phyloP scores from a whole-genome alignment of 225 moss, liverwort and hornwort species.

The Marchantia polymorpha region DNA sequence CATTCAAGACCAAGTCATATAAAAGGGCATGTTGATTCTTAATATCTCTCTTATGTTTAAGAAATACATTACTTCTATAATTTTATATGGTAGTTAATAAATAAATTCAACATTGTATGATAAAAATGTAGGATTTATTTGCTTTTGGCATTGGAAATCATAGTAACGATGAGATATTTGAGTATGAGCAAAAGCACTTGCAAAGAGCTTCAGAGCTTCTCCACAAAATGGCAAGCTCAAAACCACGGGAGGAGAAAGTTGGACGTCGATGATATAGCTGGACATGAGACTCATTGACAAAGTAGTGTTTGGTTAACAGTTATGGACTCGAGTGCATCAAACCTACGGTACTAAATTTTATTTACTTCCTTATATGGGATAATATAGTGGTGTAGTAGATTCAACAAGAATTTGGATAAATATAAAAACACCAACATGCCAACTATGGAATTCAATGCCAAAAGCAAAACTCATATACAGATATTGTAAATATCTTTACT shows the following conservation, averaged over 20 bases:
- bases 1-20: too few species aligned
- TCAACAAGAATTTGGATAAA: neutral
- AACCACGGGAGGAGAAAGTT: constrained; percentile 35
- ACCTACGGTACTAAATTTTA: constrained; percentile 3
- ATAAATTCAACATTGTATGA: too few species aligned
- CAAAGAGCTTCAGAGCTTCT: constrained; percentile 18
- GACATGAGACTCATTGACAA: constrained; percentile 31
- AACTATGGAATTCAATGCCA: too few species aligned
- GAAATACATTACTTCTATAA: too few species aligned
- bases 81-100: too few species aligned
- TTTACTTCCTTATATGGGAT: neutral
- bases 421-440: constrained; percentile 19
- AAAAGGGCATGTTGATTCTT: too few species aligned
- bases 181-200: constrained; percentile 22
- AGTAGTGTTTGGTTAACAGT: neutral
- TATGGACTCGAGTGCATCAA: neutral
- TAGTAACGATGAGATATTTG: too few species aligned
- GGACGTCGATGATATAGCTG: constrained; percentile 28
- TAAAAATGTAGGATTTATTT: too few species aligned
- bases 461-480: too few species aligned
- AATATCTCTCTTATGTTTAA: too few species aligned
- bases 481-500: too few species aligned
- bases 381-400: neutral
- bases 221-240: constrained; percentile 26
- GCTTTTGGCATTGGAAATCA: too few species aligned